phyloP scores from a whole-genome alignment of 208 protist species.

The Naegleria lovaniensis region DNA sequence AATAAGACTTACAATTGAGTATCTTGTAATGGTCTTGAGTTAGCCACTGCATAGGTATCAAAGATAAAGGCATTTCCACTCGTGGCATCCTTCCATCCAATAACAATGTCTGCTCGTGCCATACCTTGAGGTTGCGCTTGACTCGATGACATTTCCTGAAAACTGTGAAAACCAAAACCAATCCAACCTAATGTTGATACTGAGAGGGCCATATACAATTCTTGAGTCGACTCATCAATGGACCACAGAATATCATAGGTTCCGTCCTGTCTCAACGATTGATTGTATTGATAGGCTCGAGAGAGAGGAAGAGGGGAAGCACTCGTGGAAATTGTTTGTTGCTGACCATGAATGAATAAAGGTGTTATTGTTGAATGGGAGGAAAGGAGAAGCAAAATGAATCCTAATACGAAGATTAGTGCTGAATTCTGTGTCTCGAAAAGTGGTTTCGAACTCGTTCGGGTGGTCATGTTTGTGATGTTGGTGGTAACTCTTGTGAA shows the following conservation, averaged over 20 bases:
- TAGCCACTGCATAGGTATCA: neutral
- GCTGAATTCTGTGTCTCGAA: too few relatives aligned
- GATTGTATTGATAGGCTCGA: neutral
- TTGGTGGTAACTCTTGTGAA: too few relatives aligned
- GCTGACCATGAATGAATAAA: too few relatives aligned
- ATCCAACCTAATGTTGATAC: neutral
- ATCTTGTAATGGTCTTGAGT: neutral
- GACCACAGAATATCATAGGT: neutral
- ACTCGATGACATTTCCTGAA: neutral
- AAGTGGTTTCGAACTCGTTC: too few relatives aligned
- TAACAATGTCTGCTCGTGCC: neutral
- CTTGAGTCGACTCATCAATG: neutral
- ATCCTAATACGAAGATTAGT: too few relatives aligned
- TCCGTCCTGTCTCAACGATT: neutral
- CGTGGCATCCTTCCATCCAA: neutral
- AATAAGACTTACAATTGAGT: neutral
- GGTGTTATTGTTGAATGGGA: too few relatives aligned
- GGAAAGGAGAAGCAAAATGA: too few relatives aligned
- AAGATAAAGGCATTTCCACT: neutral
- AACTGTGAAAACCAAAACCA: neutral
- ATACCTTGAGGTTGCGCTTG: neutral
- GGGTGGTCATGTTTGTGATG: too few relatives aligned
- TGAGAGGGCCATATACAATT: neutral
- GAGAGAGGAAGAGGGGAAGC: neutral
- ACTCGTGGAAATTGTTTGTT: too few relatives aligned